phyloP scores from a whole-genome alignment of 2,329 filamentous ascomycete genomes.

The Xylariaceae sp. region DNA sequence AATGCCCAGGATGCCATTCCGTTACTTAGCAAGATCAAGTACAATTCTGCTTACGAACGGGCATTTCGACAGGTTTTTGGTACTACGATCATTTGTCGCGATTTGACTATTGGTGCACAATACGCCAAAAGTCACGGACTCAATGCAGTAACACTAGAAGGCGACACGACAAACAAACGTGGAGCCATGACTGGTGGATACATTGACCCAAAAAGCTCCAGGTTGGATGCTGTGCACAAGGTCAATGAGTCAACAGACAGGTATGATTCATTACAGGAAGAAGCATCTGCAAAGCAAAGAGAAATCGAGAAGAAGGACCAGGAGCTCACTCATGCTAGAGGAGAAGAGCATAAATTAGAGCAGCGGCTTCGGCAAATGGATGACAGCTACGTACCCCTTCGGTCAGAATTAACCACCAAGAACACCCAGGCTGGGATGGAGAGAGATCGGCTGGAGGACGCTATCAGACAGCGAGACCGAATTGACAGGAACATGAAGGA shows the following conservation, averaged over 20 bases:
- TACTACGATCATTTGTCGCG: conserved; percentile 90
- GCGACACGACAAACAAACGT: conserved; percentile 91
- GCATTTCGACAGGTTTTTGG: conserved; percentile 96
- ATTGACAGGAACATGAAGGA: conserved; percentile 74
- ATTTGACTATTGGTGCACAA: conserved; percentile 79
- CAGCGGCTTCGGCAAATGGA: conserved; percentile 76
- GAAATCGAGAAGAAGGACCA: conserved; percentile 81
- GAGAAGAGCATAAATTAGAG: conserved; percentile 78
- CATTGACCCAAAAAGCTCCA: conserved; percentile 80
- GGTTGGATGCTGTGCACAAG: conserved; percentile 77
- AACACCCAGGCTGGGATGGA: conserved; percentile 71
- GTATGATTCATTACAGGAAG: conserved; percentile 64
- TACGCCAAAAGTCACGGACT: conserved; percentile 91
- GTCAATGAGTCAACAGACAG: conserved; percentile 73
- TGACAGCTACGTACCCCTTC: conserved; percentile 76
- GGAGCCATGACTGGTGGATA: conserved; percentile 95
- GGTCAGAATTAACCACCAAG: conserved; percentile 73
- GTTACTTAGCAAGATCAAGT: conserved; percentile 80
- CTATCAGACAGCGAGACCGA: conserved; percentile 60
- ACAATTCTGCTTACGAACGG: conserved; percentile 71
- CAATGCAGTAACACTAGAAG: conserved; percentile 90
- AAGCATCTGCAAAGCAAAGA: conserved; percentile 63
- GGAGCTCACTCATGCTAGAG: conserved; percentile 81
- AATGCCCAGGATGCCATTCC: conserved; percentile 84
- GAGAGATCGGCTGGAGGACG: conserved; percentile 70